Percentiles rank a stretch among this genome's conserved stretches.
phyloP scores from a whole-genome alignment of 768 basidiomycete species.

The Boletus sp. region DNA sequence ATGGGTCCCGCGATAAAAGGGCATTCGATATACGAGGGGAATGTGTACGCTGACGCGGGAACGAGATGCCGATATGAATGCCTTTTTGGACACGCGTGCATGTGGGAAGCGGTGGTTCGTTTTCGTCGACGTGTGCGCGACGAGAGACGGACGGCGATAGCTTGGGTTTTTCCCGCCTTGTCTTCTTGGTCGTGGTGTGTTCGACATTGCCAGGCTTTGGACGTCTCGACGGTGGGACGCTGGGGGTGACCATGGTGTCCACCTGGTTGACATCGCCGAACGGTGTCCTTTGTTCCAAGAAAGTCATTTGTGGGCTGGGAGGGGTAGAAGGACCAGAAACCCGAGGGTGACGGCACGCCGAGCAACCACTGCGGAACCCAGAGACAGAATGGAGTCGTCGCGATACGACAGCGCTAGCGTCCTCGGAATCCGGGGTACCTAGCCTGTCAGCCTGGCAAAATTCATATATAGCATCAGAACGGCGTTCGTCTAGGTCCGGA shows the following conservation, averaged over 20 bases:
- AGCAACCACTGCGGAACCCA: constrained; percentile 29
- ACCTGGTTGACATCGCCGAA: not conserved
- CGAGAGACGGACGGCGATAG: not conserved
- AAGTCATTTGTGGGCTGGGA: constrained; percentile 3
- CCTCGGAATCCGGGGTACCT: constrained; percentile 17
- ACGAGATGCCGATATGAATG: constrained; percentile 3
- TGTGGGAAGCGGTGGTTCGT: constrained; percentile 10
- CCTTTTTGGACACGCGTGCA: not conserved
- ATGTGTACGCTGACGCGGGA: constrained; percentile 12
- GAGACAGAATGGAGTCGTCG: constrained; percentile 7
- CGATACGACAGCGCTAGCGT: not conserved
- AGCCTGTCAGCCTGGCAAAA: not conserved
- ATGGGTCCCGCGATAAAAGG: not conserved
- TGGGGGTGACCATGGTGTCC: not conserved
- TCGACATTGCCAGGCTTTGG: not conserved
- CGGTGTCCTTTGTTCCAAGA: not conserved
- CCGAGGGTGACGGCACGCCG: constrained; percentile 25
- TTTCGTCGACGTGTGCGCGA: constrained; percentile 15
- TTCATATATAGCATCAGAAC: not conserved
- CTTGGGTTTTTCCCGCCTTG: constrained; percentile 5
- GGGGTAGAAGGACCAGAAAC: constrained; percentile 10
- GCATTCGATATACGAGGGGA: constrained; percentile 12
- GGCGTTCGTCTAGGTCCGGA: not conserved
- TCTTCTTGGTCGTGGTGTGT: constrained; percentile 1
- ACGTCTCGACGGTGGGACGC: not conserved